phyloP scores from a whole-genome alignment of 2,329 filamentous ascomycete genomes.

The Diaporthe capsici region DNA sequence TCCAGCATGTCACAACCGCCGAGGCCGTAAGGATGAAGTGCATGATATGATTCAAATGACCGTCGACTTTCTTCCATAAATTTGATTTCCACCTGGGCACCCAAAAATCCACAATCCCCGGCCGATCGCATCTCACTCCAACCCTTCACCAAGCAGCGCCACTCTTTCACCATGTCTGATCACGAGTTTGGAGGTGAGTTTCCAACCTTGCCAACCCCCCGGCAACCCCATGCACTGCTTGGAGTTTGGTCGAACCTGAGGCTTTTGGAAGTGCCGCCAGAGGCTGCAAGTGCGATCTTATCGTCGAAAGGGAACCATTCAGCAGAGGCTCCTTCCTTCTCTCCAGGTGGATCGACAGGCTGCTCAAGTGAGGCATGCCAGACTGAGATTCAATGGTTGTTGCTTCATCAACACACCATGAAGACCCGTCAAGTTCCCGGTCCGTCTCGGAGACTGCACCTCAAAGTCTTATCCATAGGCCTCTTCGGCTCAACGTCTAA shows the following conservation, averaged over 20 bases:
- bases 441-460: not conserved
- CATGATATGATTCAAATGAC: slow-evolving; percentile 25
- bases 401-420: not conserved
- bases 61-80: not conserved
- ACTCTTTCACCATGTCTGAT: slow-evolving; percentile 68
- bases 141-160: not conserved
- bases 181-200: slow-evolving; percentile 75
- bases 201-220: not conserved
- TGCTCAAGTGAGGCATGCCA: slow-evolving; percentile 18
- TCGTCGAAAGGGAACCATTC: not conserved
- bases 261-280: not conserved
- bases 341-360: slow-evolving; percentile 19
- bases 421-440: not conserved
- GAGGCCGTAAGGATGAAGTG: slow-evolving; percentile 36
- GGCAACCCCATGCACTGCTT: slow-evolving; percentile 2
- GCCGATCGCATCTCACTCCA: not conserved
- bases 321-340: not conserved
- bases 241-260: not conserved
- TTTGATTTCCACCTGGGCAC: slow-evolving; percentile 2
- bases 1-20: slow-evolving; percentile 34
- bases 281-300: not conserved
- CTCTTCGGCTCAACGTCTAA: not conserved
- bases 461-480: not conserved
- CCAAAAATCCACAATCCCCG: not conserved
- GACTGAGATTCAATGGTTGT: not conserved